These are phyloP conservation scores for Tillandsia fasciculata DNA, from an alignment of 176 grass and related monocot species.

Conservation along the genomic window DNA sequence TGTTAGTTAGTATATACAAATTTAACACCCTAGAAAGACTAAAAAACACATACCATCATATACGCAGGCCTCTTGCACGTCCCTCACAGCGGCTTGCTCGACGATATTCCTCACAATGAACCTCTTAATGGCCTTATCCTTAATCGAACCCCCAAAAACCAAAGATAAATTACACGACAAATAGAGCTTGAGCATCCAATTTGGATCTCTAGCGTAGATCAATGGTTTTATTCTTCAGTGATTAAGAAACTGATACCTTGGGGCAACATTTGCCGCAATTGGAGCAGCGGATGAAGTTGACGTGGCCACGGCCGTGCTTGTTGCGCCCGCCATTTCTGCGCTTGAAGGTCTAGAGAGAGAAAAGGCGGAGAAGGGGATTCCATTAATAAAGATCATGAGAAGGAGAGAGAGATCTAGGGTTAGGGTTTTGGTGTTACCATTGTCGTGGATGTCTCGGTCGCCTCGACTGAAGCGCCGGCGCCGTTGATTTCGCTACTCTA, in stretches of 20 bases:
- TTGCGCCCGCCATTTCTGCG: constrained; percentile 67
- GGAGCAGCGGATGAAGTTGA: constrained; percentile 63
- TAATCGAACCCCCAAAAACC: not conserved
- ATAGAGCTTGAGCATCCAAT: not conserved
- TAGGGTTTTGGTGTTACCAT: not conserved
- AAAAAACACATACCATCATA: constrained; percentile 31
- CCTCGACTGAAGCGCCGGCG: not conserved
- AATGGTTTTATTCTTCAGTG: not conserved
- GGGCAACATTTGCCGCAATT: constrained; percentile 64
- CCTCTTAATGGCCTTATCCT: constrained; percentile 76
- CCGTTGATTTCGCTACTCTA: not conserved
- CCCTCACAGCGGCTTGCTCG: constrained; percentile 60
- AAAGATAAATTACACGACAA: not conserved
- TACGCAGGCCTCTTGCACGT: constrained; percentile 64
- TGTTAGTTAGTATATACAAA: no score
- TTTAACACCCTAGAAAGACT: no score
- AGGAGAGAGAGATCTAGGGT: not conserved
- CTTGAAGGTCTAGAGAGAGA: constrained; percentile 46
- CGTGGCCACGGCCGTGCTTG: constrained; percentile 66
- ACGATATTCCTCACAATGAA: constrained; percentile 67
- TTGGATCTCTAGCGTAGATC: not conserved
- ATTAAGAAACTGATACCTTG: constrained; percentile 24
- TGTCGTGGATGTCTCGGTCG: not conserved
- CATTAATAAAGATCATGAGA: not conserved
- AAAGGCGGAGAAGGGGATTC: not conserved